A percentile compares a stretch with the other conserved stretches of the same genome.
These are phyloP conservation scores for Mortierella claussenii DNA, from an alignment of 192 early-diverging fungal species.

Conservation along the genomic window DNA sequence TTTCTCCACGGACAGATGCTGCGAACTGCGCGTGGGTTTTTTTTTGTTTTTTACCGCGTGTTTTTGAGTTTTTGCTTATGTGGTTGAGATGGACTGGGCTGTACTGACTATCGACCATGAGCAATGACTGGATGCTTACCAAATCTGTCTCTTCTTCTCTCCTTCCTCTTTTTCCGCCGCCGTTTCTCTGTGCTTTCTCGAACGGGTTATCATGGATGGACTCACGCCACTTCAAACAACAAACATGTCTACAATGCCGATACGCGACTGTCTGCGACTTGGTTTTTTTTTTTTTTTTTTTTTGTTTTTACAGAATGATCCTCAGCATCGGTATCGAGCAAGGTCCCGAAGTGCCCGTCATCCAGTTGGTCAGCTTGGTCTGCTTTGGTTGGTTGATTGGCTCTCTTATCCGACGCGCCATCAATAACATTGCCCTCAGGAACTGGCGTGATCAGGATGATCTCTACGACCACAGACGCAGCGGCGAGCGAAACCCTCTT, in stretches of 20 bases:
- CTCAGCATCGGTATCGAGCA: constrained; percentile 48
- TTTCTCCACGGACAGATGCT: constrained; percentile 19
- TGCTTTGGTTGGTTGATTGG: constrained; percentile 47
- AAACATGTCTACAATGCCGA: not conserved
- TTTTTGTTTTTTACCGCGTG: constrained; percentile 21
- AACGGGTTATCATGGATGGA: too few species aligned
- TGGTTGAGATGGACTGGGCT: not conserved
- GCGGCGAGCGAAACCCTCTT: constrained; percentile 34
- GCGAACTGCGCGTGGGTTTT: not conserved
- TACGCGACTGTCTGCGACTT: not conserved
- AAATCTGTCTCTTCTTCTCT: constrained; percentile 6
- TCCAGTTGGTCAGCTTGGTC: constrained; percentile 21
- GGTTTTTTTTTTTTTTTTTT: not conserved
- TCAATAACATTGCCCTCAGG: constrained; percentile 23
- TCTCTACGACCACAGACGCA: not conserved
- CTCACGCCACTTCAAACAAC: not conserved
- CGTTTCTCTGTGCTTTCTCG: too few species aligned
- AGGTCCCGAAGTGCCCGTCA: constrained; percentile 17
- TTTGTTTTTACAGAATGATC: constrained; percentile 21
- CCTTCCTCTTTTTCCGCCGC: not conserved
- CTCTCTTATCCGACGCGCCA: constrained; percentile 25
- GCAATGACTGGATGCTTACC: constrained; percentile 19
- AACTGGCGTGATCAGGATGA: constrained; percentile 33
- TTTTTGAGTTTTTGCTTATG: not conserved
- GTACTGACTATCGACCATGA: too few species aligned